A percentile compares a stretch with the other conserved stretches of the same genome.
Evolutionary conservation across 2,329 filamentous ascomycete species (phyloP).

Genomic region (Phialocephala sp.): DNA sequence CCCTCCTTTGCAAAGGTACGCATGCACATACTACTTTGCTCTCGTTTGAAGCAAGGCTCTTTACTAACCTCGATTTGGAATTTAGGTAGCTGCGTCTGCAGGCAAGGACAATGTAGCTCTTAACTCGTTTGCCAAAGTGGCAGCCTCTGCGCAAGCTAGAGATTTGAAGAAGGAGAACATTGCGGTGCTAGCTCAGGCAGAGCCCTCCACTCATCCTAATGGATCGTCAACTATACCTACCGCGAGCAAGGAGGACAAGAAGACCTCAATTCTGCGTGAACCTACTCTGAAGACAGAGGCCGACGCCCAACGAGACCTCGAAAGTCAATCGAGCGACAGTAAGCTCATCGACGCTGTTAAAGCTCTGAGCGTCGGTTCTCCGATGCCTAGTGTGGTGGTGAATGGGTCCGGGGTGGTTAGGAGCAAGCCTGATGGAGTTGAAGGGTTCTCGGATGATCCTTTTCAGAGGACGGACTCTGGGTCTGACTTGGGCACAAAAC

Average conservation of each 20-base stretch:
- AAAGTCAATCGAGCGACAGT: slow-evolving; percentile 33
- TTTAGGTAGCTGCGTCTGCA: slow-evolving; percentile 56
- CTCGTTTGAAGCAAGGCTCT: slow-evolving; percentile 6
- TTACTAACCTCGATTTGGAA: slow-evolving; percentile 21
- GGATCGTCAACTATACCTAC: slow-evolving; percentile 16
- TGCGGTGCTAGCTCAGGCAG: slow-evolving; percentile 8
- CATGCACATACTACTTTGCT: slow-evolving; percentile 18
- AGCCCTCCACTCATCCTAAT: slow-evolving; percentile 18
- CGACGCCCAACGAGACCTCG: slow-evolving; percentile 1
- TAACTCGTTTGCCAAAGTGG: slow-evolving; percentile 41
- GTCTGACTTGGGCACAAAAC: slow-evolving; percentile 75
- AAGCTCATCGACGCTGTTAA: slow-evolving; percentile 42
- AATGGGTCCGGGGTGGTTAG: slow-evolving; percentile 40
- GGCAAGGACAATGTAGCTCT: slow-evolving; percentile 47
- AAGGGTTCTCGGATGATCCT: slow-evolving; percentile 41
- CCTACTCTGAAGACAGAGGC: not conserved
- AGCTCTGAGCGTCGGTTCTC: slow-evolving; percentile 39
- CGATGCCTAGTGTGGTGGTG: slow-evolving; percentile 43
- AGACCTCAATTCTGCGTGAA: not conserved
- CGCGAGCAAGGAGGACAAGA: slow-evolving; percentile 9
- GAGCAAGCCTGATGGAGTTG: slow-evolving; percentile 35
- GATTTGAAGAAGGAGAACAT: slow-evolving; percentile 38
- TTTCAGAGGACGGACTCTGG: slow-evolving; percentile 61
- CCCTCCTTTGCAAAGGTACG: slow-evolving; percentile 80
- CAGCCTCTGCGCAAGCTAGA: slow-evolving; percentile 40